These are phyloP conservation scores for Tripidium arundinaceum DNA, from an alignment of 202 grass and related monocot species.

Conservation along the genomic window DNA sequence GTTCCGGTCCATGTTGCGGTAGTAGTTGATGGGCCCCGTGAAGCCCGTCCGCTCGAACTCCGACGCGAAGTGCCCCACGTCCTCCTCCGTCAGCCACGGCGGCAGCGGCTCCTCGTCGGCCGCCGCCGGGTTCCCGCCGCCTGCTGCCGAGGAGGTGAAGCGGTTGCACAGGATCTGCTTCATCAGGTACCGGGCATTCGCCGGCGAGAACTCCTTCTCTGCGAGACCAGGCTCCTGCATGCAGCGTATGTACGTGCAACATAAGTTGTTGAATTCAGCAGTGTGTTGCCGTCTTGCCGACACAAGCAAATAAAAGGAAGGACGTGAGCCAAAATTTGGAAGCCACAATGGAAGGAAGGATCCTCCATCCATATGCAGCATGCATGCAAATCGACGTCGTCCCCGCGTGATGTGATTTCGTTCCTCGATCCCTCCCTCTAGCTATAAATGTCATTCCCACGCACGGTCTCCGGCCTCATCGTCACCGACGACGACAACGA, in stretches of 20 bases:
- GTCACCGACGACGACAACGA: not conserved
- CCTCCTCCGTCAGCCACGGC: slow-evolving; percentile 46
- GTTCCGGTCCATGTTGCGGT: slow-evolving; percentile 63
- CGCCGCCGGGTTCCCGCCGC: too few relatives aligned
- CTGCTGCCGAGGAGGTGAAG: not conserved
- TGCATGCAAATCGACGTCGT: not conserved
- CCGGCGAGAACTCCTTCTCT: slow-evolving; percentile 40
- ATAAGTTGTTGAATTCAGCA: too few relatives aligned
- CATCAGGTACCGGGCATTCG: slow-evolving; percentile 22
- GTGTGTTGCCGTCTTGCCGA: too few relatives aligned
- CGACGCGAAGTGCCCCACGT: slow-evolving; percentile 41
- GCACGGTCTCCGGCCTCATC: not conserved
- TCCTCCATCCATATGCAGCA: not conserved
- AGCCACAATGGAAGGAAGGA: too few relatives aligned
- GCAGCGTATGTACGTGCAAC: too few relatives aligned
- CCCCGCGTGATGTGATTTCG: not conserved
- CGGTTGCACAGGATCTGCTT: slow-evolving; percentile 24
- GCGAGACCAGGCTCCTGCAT: slow-evolving; percentile 50
- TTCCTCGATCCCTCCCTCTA: not conserved
- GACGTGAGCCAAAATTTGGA: too few relatives aligned
- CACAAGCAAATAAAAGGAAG: too few relatives aligned
- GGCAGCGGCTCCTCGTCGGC: not conserved
- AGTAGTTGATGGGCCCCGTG: slow-evolving; percentile 56
- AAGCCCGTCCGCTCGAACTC: slow-evolving; percentile 58
- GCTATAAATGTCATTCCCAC: not conserved